Evolutionary conservation across 2,329 filamentous ascomycete genomes (phyloP), one percentile per base, ranked within the genome.

Genomic region (Orbilia oligospora): DNA sequence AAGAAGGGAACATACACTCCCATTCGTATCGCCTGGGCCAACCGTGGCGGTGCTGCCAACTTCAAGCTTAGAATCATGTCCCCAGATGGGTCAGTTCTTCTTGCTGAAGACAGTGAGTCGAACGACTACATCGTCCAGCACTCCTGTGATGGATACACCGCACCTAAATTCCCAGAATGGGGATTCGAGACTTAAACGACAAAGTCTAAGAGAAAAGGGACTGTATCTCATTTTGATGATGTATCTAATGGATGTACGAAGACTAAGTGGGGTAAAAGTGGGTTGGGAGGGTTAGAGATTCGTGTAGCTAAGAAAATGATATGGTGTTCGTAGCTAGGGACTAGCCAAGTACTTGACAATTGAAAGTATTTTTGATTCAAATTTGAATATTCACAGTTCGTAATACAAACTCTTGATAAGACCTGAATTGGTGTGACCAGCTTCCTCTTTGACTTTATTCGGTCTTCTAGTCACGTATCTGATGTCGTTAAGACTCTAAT

Each of bases 1-100:
- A 61, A 67, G 63, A 70, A 68, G 44, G 75, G 70, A 24, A 64
- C 53, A 27, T 79, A 73, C 33, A 69, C 55, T 22, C 70, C 64
- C 8, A 55, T 70, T 33, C 53, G 70, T 49, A 70, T 75, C n/a
- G 41, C 70, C 14, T 75, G 56, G 55, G 70, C 69, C 3, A 79
- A 75, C 46, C 58, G 41, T 14, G 67, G 63, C 22, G 56, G 69
- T 6, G 30, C 51, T 16, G 63, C 41, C 10, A 79, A 69, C 55
- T 70, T 79, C 48, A 61, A 78, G 41, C 41, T 79, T 30, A 65
- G 44, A 20, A 68, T 75, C 16, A 66, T 38, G 5, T 55, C 69
- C n/a, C 76, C 70, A 49, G 65, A 75, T 20, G 33, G 20, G 5
- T 65, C 38, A 8, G 24, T 61, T 16, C 33, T 75, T 48, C 53